Percentiles rank a stretch among this genome's conserved stretches.
Conservation (phyloP, 352 stramenopile species). For the Pythium dissimile region DNA sequence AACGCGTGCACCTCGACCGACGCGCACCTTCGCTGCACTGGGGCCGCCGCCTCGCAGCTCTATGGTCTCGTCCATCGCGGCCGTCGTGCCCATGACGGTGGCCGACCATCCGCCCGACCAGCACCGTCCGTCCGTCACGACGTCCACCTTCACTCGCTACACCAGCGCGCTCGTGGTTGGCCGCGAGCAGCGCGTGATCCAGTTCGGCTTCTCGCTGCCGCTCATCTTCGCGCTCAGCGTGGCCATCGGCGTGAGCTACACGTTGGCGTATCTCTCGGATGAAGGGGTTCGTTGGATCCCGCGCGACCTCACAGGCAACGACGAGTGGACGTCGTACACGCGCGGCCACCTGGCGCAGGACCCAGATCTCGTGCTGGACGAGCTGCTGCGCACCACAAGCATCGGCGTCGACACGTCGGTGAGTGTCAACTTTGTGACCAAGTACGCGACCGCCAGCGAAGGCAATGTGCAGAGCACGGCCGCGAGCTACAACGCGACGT, state of each 20-base stretch:
- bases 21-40: too few species aligned
- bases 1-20: too few species aligned
- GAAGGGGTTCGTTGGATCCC: not conserved
- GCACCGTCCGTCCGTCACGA: too few species aligned
- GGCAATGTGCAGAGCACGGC: not conserved
- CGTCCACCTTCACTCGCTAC: not conserved
- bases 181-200: constrained; percentile 7
- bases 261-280: not conserved
- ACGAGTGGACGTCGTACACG: constrained; percentile 6
- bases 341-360: constrained; percentile 1
- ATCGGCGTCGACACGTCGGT: constrained; percentile 9
- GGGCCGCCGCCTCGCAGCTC: too few species aligned
- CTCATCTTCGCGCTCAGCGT: constrained; percentile 19
- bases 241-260: constrained; percentile 9
- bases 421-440: constrained; percentile 8
- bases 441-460: constrained; percentile 2
- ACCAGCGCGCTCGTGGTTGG: not conserved
- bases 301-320: not conserved
- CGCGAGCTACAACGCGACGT: constrained; percentile 4
- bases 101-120: not conserved
- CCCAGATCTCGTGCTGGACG: not conserved
- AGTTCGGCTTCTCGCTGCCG: constrained; percentile 15
- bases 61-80: not conserved
- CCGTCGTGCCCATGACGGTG: not conserved
- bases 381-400: not conserved